Percentiles rank a stretch among this genome's conserved stretches.
Conservation (phyloP, 2,329 filamentous ascomycete species). For the Huntiella abstrusa region DNA sequence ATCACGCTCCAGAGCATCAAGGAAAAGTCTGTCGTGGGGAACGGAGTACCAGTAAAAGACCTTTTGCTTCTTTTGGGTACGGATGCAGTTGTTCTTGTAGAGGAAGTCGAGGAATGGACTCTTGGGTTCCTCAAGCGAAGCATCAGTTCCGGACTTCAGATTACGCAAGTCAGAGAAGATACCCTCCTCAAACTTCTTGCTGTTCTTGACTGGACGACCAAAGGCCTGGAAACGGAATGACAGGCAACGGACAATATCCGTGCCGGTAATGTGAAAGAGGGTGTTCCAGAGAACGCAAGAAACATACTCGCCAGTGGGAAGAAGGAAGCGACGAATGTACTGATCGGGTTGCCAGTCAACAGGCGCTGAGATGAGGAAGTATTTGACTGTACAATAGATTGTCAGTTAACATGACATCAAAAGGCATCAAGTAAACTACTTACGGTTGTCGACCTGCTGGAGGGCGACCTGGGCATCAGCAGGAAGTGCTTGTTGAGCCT, state of each 20-base stretch:
- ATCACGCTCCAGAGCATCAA: slow-evolving; percentile 91
- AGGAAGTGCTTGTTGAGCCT: slow-evolving; percentile 89
- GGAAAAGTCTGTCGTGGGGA: slow-evolving; percentile 88
- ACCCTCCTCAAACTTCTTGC: slow-evolving; percentile 98
- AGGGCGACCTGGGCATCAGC: slow-evolving; percentile 93
- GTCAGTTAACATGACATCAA: slow-evolving; percentile 12
- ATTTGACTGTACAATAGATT: slow-evolving; percentile 55
- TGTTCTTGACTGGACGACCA: slow-evolving; percentile 95
- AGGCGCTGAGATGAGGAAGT: slow-evolving; percentile 95
- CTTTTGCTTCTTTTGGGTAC: slow-evolving; percentile 99
- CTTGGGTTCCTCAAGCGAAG: slow-evolving; percentile 95
- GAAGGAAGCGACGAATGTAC: slow-evolving; percentile 85
- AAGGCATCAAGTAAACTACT: slow-evolving; percentile 19
- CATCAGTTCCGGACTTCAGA: slow-evolving; percentile 93
- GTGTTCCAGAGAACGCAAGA: slow-evolving; percentile 99
- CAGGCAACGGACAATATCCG: slow-evolving; percentile 93
- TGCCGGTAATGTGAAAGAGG: slow-evolving; percentile 97
- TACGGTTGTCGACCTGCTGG: slow-evolving; percentile 95
- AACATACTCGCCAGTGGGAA: slow-evolving; percentile 96
- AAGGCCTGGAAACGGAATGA: slow-evolving; percentile 98
- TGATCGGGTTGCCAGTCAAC: slow-evolving; percentile 96
- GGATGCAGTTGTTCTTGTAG: slow-evolving; percentile 99
- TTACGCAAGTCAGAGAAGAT: slow-evolving; percentile 98
- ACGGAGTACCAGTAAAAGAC: slow-evolving; percentile 99
- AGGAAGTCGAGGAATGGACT: slow-evolving; percentile 95